These are phyloP conservation scores for Microsporum canis DNA, from an alignment of 2,329 filamentous ascomycete species.

Conservation along the genomic window DNA sequence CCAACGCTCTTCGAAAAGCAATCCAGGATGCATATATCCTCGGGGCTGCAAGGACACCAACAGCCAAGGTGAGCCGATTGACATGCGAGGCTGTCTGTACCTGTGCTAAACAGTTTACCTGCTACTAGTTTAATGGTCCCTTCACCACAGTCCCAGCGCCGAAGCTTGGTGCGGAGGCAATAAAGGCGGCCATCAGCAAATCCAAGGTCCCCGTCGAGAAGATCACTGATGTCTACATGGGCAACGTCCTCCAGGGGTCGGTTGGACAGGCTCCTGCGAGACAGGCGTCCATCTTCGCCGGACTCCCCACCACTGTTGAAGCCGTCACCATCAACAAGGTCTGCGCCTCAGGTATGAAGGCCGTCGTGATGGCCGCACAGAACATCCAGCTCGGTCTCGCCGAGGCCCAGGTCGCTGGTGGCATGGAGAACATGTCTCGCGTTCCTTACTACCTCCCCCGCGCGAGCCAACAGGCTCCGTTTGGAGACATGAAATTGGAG, in stretches of 20 bases:
- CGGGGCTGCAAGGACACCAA: conserved; percentile 79
- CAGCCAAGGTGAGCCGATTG: conserved; percentile 57
- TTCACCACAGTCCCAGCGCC: conserved; percentile 74
- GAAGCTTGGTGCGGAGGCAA: conserved; percentile 79
- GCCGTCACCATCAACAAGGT: conserved; percentile 96
- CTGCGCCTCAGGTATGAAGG: conserved; percentile 88
- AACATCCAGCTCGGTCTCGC: conserved; percentile 87
- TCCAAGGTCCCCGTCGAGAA: conserved; percentile 68
- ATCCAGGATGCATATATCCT: conserved; percentile 89
- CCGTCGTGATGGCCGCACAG: conserved; percentile 78
- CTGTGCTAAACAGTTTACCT: background rate
- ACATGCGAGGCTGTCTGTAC: background rate
- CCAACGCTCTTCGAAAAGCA: conserved; percentile 45
- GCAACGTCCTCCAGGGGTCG: conserved; percentile 75
- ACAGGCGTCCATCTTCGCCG: conserved; percentile 81
- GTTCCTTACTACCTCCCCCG: conserved; percentile 85
- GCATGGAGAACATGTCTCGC: conserved; percentile 96
- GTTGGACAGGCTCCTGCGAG: conserved; percentile 85
- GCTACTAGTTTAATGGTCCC: conserved; percentile 78
- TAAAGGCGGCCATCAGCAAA: conserved; percentile 80
- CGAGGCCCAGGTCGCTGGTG: conserved; percentile 81
- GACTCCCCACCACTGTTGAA: conserved; percentile 69
- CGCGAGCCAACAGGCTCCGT: conserved; percentile 68
- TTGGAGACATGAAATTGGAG: conserved; percentile 77
- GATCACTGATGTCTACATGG: conserved; percentile 93